Percentiles rank a stretch among this genome's conserved stretches.
Conservation (phyloP, 192 early-diverging fungal species). For the Linnemannia elongata region DNA sequence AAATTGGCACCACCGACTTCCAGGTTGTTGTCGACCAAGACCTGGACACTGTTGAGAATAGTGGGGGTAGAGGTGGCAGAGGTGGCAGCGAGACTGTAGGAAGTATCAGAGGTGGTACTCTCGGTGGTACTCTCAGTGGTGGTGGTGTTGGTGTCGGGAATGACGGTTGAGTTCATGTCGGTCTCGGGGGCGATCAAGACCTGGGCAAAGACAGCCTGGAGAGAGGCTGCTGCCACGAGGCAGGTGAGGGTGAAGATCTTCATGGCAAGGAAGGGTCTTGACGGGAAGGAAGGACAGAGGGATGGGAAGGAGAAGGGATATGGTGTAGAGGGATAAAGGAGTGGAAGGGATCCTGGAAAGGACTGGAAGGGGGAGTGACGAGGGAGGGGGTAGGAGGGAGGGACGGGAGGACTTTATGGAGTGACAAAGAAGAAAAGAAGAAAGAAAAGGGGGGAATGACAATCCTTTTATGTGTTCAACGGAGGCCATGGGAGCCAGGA, state of each 20-base stretch:
- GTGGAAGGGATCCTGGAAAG: constrained; percentile 33
- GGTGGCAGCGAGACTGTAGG: background rate
- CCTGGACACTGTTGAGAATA: constrained; percentile 41
- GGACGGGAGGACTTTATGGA: background rate
- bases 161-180: constrained; percentile 38
- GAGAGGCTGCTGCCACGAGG: constrained; percentile 39
- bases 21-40: constrained; percentile 49
- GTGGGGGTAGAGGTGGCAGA: background rate
- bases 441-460: background rate
- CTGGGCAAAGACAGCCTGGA: constrained; percentile 50
- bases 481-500: background rate
- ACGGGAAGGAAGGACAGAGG: background rate
- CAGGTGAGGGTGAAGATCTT: constrained; percentile 41
- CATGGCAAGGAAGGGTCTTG: constrained; percentile 15
- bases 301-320: background rate
- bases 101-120: background rate
- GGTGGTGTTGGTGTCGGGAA: background rate
- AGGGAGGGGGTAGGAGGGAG: background rate
- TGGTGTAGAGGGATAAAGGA: background rate
- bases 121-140: too few species aligned
- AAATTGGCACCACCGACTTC: constrained; percentile 46
- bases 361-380: constrained; percentile 34
- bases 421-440: constrained; percentile 13
- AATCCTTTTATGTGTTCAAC: constrained; percentile 14
- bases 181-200: constrained; percentile 51